These are phyloP conservation scores for Periconia sp. DNA, from an alignment of 2,329 filamentous ascomycete genomes.

Conservation along the genomic window DNA sequence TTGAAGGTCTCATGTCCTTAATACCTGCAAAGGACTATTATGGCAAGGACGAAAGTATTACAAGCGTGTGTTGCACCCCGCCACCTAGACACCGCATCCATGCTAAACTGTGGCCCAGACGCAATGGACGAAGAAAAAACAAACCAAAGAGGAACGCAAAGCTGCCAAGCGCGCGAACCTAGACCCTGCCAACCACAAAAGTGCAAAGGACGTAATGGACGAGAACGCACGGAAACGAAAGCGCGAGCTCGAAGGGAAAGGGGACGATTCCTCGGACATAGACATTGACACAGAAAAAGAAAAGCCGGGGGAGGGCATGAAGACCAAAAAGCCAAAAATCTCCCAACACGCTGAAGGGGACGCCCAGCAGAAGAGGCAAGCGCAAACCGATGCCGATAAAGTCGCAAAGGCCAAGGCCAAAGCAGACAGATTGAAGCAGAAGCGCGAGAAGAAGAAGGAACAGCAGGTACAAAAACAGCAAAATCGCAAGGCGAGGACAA, in stretches of 20 bases:
- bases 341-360: constrained; percentile 24
- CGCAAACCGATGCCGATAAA: constrained; percentile 32
- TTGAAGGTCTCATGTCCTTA: constrained; percentile 82
- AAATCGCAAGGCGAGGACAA: constrained; percentile 36
- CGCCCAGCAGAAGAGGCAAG: constrained; percentile 16
- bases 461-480: constrained; percentile 44
- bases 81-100: constrained; percentile 11
- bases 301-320: constrained; percentile 43
- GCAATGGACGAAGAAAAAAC: constrained; percentile 97
- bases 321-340: constrained; percentile 49
- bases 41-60: constrained; percentile 66
- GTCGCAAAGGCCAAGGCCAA: constrained; percentile 42
- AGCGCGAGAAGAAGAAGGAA: constrained; percentile 50
- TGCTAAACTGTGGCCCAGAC: constrained; percentile 57
- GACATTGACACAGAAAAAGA: constrained; percentile 40
- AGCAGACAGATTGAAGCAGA: constrained; percentile 48
- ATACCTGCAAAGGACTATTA: constrained; percentile 93
- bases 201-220: constrained; percentile 89
- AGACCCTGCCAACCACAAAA: constrained; percentile 87
- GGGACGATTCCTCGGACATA: constrained; percentile 35
- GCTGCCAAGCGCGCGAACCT: constrained; percentile 78
- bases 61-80: constrained; percentile 63
- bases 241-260: constrained; percentile 64
- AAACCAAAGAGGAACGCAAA: constrained; percentile 76
- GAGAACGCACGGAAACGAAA: constrained; percentile 79